Base-by-base conservation (phyloP, 306 rosid species). In the Quercus dentata region DNA sequence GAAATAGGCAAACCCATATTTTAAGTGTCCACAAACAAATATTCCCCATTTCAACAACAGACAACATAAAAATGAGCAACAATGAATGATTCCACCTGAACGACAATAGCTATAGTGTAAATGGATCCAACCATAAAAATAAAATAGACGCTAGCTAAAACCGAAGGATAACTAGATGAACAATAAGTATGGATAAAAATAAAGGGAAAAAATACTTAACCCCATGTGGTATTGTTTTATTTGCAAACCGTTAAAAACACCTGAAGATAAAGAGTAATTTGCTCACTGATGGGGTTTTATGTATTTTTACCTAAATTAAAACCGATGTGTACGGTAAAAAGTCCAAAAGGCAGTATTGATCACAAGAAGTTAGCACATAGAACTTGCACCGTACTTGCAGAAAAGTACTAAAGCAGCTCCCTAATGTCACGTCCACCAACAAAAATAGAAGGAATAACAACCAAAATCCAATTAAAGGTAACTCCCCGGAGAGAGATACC, bases 31-130 rank as follows among this genome's bases (percentile, higher is more conserved):
- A 19, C 27, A 7, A 59, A 49, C 54, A 71, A 62, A 61, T 41
- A 56, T 21, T 44, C 77, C 15, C 55, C 21, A 82, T 70, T 62
- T 18, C 3, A 75, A 76, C 78, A 68, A 20, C 30, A 78, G 56
- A 52, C 44, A 8, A 68, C 52, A 0, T 21, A 23, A 21, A 23
- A 61, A 21, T 21, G 3, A 27, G 35, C 19, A 71, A 15, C 76
- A 14, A 17, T 14, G 14, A 41, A 58, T 2, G 56, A n/a, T 20
- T 51, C 71, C 14, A 49, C 30, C 51, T 57, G 10, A 75, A 2
- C 41, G 27, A 69, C 17, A 35, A 51, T 4, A 38, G 17, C 9
- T 17, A 7, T 21, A 19, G 65, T n/a, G 28, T 31, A 65, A 61
- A 61, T 61, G 27, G 46, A 82, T 49, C 17, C 17, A 49, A 49